These are phyloP conservation scores for Mycena galopus DNA, from an alignment of 768 basidiomycete genomes.

Conservation along the genomic window DNA sequence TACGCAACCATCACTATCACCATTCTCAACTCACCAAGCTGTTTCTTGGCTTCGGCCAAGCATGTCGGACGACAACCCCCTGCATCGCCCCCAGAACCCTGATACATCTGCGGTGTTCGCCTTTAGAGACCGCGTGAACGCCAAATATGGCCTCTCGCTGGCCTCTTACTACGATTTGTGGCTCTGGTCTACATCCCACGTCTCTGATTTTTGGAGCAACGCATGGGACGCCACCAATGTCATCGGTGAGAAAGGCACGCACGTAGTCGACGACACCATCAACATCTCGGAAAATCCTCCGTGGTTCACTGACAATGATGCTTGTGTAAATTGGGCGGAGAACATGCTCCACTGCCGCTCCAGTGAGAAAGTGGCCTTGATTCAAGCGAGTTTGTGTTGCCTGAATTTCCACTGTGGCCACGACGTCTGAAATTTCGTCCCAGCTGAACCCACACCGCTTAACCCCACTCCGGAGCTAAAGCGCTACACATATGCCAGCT, in stretches of 20 bases:
- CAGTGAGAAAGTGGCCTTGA: slow-evolving; percentile 69
- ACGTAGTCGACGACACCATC: slow-evolving; percentile 68
- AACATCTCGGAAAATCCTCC: slow-evolving; percentile 71
- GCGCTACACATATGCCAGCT: slow-evolving; percentile 69
- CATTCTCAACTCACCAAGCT: no score
- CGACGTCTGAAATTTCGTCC: slow-evolving; percentile 33
- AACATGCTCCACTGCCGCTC: slow-evolving; percentile 78
- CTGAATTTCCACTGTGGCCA: slow-evolving; percentile 30
- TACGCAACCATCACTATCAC: no score
- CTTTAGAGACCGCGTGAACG: slow-evolving; percentile 67
- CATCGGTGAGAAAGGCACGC: slow-evolving; percentile 71
- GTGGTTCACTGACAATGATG: slow-evolving; percentile 76
- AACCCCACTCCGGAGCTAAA: slow-evolving; percentile 58
- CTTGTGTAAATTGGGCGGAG: slow-evolving; percentile 84
- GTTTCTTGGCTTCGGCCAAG: not conserved
- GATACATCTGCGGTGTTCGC: slow-evolving; percentile 60
- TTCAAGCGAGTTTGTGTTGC: slow-evolving; percentile 73
- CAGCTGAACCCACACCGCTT: slow-evolving; percentile 74
- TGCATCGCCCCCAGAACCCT: slow-evolving; percentile 59
- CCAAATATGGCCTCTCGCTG: slow-evolving; percentile 57
- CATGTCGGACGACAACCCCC: slow-evolving; percentile 42
- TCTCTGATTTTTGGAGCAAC: slow-evolving; percentile 76
- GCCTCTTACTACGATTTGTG: slow-evolving; percentile 74
- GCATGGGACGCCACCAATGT: slow-evolving; percentile 81
- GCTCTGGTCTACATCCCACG: slow-evolving; percentile 70